Conservation (phyloP, 2,329 filamentous ascomycete genomes). For the Aspergillus jensenii region DNA sequence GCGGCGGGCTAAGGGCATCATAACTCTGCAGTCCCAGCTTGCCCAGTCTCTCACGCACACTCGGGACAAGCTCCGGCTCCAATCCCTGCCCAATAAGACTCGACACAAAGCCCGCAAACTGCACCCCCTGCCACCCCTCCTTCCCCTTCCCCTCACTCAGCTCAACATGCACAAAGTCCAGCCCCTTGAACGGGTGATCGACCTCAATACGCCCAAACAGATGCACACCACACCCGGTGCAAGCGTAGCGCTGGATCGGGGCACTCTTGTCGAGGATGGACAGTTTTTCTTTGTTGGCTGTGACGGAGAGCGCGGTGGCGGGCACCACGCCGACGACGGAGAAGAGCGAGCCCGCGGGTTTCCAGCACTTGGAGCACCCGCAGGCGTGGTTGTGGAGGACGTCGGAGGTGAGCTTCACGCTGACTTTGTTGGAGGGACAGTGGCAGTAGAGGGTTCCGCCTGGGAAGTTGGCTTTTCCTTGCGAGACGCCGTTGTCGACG, state of each 20-base stretch:
- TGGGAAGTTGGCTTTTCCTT: conserved; percentile 53
- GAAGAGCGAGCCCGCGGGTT: conserved; percentile 64
- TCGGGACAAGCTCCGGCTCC: conserved; percentile 54
- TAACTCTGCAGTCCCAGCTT: conserved; percentile 60
- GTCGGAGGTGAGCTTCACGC: conserved; percentile 58
- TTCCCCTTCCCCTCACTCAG: conserved; percentile 60
- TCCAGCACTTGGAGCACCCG: conserved; percentile 73
- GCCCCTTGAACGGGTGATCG: conserved; percentile 65
- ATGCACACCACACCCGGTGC: conserved; percentile 61
- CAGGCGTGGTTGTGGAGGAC: conserved; percentile 70
- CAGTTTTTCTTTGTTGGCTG: conserved; percentile 60
- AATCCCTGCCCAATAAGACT: conserved; percentile 69
- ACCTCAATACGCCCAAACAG: conserved; percentile 65
- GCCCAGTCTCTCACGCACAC: conserved; percentile 56
- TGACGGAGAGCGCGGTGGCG: conserved; percentile 54
- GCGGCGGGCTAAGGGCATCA: conserved; percentile 59
- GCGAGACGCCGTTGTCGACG: conserved; percentile 61
- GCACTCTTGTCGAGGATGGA: conserved; percentile 56
- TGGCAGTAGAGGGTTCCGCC: conserved; percentile 65
- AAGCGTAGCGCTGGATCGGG: conserved; percentile 61
- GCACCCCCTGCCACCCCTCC: conserved; percentile 69
- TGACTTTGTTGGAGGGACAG: conserved; percentile 57
- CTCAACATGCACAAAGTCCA: conserved; percentile 69
- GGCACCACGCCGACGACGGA: conserved; percentile 64
- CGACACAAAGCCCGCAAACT: conserved; percentile 67